phyloP scores from a whole-genome alignment of 2,329 filamentous ascomycete species.

The Diaporthe vexans region DNA sequence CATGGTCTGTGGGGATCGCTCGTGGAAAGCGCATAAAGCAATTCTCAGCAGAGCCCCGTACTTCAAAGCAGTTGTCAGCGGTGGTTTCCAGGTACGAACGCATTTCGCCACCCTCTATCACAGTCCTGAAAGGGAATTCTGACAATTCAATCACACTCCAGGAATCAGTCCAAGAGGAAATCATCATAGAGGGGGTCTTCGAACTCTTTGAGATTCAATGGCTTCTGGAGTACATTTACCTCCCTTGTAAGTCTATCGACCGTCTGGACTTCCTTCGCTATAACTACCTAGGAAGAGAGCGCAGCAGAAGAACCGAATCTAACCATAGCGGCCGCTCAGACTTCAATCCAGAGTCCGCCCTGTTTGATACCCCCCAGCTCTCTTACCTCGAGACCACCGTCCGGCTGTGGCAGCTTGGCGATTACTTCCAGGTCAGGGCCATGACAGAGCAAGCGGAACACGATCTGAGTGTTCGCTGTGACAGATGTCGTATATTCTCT shows the following conservation, averaged over 20 bases:
- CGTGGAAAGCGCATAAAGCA: slow-evolving; percentile 22
- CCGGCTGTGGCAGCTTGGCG: slow-evolving; percentile 20
- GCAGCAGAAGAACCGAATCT: not conserved
- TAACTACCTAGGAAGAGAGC: too few species aligned
- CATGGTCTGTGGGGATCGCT: not conserved
- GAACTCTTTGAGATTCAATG: slow-evolving; percentile 28
- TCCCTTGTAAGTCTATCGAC: slow-evolving; percentile 5
- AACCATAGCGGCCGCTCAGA: not conserved
- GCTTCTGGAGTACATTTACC: slow-evolving; percentile 26
- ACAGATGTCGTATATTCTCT: not conserved
- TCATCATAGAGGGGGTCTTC: slow-evolving; percentile 1
- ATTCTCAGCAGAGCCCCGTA: slow-evolving; percentile 11
- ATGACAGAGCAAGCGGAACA: not conserved
- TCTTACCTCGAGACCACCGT: slow-evolving; percentile 28
- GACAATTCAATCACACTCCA: not conserved
- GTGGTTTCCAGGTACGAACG: not conserved
- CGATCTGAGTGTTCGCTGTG: not conserved
- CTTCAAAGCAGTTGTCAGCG: not conserved
- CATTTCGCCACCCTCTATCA: not conserved
- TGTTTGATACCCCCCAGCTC: not conserved
- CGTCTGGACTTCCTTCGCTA: not conserved
- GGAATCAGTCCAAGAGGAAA: not conserved
- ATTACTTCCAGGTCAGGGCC: slow-evolving; percentile 5
- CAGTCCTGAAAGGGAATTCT: not conserved
- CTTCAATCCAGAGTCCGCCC: not conserved